Evolutionary conservation across 73 alveolate genomes (phyloP), one percentile per base, ranked within the genome.

Genomic region (Effrenium voratum): DNA sequence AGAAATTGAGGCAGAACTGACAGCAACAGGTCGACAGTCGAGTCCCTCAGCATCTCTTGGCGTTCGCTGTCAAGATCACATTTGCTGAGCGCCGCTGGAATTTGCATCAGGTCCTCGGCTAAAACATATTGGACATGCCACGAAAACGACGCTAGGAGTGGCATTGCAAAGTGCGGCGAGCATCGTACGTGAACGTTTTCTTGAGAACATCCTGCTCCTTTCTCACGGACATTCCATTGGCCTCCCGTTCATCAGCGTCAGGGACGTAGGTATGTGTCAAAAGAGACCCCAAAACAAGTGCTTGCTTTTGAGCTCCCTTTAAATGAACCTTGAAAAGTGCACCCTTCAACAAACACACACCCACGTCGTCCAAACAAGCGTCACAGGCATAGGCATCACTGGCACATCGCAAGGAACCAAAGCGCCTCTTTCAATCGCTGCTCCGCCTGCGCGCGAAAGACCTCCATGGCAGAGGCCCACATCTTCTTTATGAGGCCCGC

Each of bases 401-500:
- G 68, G 68, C 22, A 55, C 22, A 12, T 22, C 22, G 68, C 30
- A 22, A 55, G 12, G 22, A 22, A 55, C 22, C 68, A 12, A 55
- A 55, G 68, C 50, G 50, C 92, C 92, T 82, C 50, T 34, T 82
- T 32, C 5, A 82, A 44, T 5, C 73, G n/a, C 52, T 82, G 28
- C 75, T 82, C 47, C 38, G 92, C 92, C 32, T 28, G 49, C 12
- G 73, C 92, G 22, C 92, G 92, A 36, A 57, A 55, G 93, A 84
- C 80, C 36, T 84, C 93, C 93, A 57, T 84, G 60, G 80, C 40
- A 30, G 93, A 84, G 57, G 93, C 93, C 93, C 93, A 84, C 93
- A 84, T 55, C 93, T 50, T 84, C 60, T 84, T 57, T 59, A 84
- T 59, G 44, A 84, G 28, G 93, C 52, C 93, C 22, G 93, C 93